Percentiles rank a stretch among this genome's conserved stretches.
Conservation (phyloP, 2,329 filamentous ascomycete species). For the Aspergillus ochraceoroseus region DNA sequence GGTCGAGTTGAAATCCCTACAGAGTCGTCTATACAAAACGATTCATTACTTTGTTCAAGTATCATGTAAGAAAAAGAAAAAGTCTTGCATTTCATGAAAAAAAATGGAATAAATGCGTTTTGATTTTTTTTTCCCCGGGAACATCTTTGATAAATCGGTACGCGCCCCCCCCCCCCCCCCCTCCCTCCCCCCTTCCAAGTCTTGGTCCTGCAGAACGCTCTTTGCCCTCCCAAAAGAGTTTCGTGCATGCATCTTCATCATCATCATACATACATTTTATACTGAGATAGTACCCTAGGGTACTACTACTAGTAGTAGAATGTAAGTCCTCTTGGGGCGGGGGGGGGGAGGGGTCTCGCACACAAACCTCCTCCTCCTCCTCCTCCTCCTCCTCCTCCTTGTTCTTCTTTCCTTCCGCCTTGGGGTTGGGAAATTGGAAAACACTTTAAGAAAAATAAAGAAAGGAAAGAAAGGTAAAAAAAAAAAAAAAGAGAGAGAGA, state of each 20-base stretch:
- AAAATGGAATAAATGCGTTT: slow-evolving; percentile 21
- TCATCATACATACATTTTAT: no score
- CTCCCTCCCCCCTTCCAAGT: slow-evolving; percentile 1
- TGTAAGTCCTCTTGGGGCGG: slow-evolving; percentile 2
- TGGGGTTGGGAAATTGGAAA: slow-evolving; percentile 9
- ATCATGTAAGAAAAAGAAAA: slow-evolving; percentile 11
- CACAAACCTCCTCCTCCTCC: neutral
- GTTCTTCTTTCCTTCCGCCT: slow-evolving; percentile 11
- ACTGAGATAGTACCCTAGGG: no score
- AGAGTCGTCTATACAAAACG: no score
- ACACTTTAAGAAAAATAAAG: no score
- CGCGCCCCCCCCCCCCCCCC: neutral
- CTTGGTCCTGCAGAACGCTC: slow-evolving; percentile 11
- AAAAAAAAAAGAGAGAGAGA: slow-evolving; percentile 15
- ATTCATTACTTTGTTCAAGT: no score
- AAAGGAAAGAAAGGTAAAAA: no score
- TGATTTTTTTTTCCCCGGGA: slow-evolving; percentile 18
- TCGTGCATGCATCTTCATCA: neutral
- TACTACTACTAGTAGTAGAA: no score
- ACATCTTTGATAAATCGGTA: slow-evolving; percentile 15
- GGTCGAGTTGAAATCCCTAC: no score
- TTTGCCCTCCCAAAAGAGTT: slow-evolving; percentile 11
- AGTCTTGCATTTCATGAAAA: slow-evolving; percentile 14
- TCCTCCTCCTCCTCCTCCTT: neutral
- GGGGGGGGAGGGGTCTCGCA: no score